Evolutionary conservation across 75 land plant genomes (phyloP).

Genomic region (Sequoia sempervirens): DNA sequence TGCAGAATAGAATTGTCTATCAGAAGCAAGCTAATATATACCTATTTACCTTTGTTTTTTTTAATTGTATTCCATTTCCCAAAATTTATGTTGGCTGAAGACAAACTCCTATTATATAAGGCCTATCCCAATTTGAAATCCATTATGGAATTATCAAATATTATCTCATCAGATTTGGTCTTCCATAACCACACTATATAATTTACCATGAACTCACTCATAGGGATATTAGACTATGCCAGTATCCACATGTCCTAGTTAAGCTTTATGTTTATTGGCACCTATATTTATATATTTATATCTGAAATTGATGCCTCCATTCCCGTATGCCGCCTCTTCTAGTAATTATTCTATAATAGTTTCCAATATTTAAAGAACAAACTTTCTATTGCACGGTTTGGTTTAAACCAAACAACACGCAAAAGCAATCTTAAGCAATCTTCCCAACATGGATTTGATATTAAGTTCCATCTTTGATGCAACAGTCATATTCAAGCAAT

Average conservation of each 20-base stretch:
- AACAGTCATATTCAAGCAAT: neutral
- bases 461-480: neutral
- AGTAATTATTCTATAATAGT: neutral
- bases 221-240: neutral
- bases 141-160: neutral
- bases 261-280: neutral
- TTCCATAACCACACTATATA: neutral
- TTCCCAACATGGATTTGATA: neutral
- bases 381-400: neutral
- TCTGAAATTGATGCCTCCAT: no score
- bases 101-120: neutral
- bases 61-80: neutral
- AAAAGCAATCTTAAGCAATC: no score
- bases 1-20: neutral
- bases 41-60: neutral
- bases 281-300: neutral
- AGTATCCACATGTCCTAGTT: neutral
- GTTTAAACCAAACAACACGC: neutral
- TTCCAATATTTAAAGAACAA: neutral
- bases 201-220: neutral
- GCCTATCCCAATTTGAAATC: neutral
- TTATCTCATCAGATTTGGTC: neutral
- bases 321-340: neutral
- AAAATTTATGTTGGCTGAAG: neutral
- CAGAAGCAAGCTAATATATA: neutral